These are phyloP conservation scores for Marasmius fiardii DNA, from an alignment of 1,284 basidiomycete species.

Conservation along the genomic window DNA sequence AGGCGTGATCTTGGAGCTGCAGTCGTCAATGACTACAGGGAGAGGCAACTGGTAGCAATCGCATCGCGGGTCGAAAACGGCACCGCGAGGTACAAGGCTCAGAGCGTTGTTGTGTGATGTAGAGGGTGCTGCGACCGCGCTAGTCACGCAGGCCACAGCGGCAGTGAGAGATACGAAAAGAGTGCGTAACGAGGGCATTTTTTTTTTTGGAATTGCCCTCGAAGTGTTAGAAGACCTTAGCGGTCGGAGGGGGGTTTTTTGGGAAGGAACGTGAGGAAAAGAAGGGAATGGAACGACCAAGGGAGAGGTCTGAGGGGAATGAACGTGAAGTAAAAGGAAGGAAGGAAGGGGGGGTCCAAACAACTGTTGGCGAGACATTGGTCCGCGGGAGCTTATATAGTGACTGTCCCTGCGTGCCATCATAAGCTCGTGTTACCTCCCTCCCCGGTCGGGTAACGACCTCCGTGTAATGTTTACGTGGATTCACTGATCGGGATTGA, in stretches of 20 bases:
- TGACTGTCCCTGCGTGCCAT: too few relatives aligned
- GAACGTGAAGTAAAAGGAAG: not conserved
- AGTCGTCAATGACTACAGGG: constrained; percentile 2
- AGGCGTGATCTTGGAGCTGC: constrained; percentile 2
- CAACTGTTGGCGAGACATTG: too few relatives aligned
- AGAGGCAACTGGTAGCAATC: not conserved
- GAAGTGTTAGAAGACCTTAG: not conserved
- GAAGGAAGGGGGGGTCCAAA: not conserved
- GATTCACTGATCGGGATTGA: too few relatives aligned
- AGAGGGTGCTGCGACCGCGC: not conserved
- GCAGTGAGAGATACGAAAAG: constrained; percentile 6
- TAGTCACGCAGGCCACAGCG: constrained; percentile 1
- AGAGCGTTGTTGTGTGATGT: not conserved
- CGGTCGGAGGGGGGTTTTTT: not conserved
- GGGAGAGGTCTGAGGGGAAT: not conserved
- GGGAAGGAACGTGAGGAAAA: not conserved
- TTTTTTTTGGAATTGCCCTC: too few relatives aligned
- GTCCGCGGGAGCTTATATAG: too few relatives aligned
- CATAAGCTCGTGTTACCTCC: too few relatives aligned
- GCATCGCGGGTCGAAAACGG: not conserved
- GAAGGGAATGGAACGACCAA: not conserved
- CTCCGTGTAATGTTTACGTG: too few relatives aligned
- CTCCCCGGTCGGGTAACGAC: too few relatives aligned
- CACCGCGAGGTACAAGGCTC: not conserved
- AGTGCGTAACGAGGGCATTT: constrained; percentile 5